Base-by-base conservation (phyloP, 169 alveolate genomes). In the Cryptosporidium baileyi region DNA sequence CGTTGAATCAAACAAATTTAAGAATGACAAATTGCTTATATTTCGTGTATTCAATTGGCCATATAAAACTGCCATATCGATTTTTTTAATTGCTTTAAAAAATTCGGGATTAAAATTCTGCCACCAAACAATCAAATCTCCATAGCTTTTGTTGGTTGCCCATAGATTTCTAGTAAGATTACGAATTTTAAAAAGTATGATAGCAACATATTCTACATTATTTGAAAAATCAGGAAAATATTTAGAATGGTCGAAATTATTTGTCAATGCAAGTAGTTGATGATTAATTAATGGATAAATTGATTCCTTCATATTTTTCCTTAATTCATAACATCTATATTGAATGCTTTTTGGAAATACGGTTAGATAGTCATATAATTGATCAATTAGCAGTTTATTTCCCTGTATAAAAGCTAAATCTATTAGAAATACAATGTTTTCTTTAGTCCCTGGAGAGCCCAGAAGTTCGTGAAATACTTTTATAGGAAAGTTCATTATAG, bases 401-500 rank as follows among this genome's bases (percentile, higher is more conserved):
- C 57, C 60, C 34, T 74, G 85, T 22, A 74, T 38, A 0, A 57
- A 38, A 24, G 67, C 74, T 47, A 74, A 74, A 19, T 74, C 85
- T 19, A 74, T 52, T 34, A 51, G 43, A 26, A 74, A 74, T 40
- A 57, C 28, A 11, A 38, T 38, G 41, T 67, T 38, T 3, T 74
- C 85, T 22, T 74, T 74, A 32, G 67, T 51, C 32, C 65, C 67
- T 40, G 85, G 85, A 32, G 74, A 74, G 2, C 67, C 67, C 22
- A 74, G 34, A 17, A 74, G 85, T 24, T 74, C 85, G 60, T 74
- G 85, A 74, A 57, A 24, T 19, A 74, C 24, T 30, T 74, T 74
- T 3, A 74, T 15, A 8, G 85, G 60, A 3, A 74, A 19, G 11
- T 61, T 40, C 7, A 28, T 34, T 5, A 74, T 26, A 15, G 34